Evolutionary conservation across 345 rosid genomes (phyloP).

Genomic region (Syzygium oleosum): DNA sequence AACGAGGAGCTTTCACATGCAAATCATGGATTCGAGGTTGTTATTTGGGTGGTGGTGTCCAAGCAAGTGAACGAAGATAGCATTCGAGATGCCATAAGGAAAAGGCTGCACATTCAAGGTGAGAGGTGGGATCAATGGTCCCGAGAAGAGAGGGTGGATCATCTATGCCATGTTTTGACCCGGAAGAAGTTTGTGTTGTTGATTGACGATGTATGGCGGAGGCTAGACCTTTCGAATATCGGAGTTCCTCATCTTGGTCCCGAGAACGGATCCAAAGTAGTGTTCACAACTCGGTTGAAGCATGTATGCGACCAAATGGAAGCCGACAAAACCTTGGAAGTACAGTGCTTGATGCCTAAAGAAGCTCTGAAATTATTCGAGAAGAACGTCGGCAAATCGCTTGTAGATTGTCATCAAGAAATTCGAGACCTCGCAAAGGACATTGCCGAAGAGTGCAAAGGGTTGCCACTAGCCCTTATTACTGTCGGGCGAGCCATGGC

Average conservation of each 20-base stretch:
- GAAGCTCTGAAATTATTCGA: conserved; percentile 6
- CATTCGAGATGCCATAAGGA: neutral
- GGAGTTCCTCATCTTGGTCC: neutral
- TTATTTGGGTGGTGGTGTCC: conserved; percentile 4
- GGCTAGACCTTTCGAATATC: neutral
- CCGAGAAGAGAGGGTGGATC: neutral
- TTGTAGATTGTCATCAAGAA: neutral
- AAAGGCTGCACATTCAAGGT: neutral
- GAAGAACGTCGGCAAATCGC: neutral
- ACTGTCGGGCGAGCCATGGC: conserved; percentile 7
- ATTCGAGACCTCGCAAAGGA: neutral
- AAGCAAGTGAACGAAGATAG: neutral
- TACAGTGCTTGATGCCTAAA: neutral
- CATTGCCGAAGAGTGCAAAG: neutral
- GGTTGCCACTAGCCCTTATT: conserved; percentile 14
- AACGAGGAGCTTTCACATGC: neutral
- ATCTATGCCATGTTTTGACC: neutral
- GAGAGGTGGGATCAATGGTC: too few species aligned
- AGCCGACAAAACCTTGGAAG: neutral
- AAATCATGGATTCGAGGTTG: neutral
- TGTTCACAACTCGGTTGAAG: conserved; percentile 8
- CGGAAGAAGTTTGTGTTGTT: conserved; percentile 1
- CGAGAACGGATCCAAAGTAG: neutral
- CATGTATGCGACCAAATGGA: neutral
- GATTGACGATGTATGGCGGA: conserved; percentile 8